Evolutionary conservation across 345 rosid genomes (phyloP).

Genomic region (Cardamine resedifolia): DNA sequence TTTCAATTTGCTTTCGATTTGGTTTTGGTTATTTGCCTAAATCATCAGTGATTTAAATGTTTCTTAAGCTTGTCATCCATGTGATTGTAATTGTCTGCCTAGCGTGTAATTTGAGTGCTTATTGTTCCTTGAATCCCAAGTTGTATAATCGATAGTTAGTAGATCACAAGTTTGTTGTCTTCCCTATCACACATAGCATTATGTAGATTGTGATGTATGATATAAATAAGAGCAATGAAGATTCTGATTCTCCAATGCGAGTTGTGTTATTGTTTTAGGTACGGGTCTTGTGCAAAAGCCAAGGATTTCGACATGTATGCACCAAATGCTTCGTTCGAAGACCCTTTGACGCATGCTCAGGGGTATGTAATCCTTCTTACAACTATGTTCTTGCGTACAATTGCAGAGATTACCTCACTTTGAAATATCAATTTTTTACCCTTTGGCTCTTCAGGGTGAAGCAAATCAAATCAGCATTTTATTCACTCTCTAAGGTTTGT

Average conservation of each 20-base stretch:
- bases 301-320: conserved; percentile 79
- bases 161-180: background rate
- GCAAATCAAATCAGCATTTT: conserved; percentile 94
- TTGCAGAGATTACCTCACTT: background rate
- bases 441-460: conserved; percentile 57
- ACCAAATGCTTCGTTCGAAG: conserved; percentile 81
- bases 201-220: too few species aligned
- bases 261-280: conserved; percentile 46
- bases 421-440: background rate
- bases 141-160: background rate
- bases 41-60: background rate
- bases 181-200: background rate
- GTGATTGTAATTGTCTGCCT: background rate
- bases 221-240: background rate
- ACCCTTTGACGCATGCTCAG: conserved; percentile 84
- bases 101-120: background rate
- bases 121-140: conserved; percentile 2
- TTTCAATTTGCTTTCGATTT: background rate
- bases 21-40: background rate
- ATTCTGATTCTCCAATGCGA: conserved; percentile 1
- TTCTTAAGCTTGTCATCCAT: background rate
- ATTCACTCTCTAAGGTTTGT: conserved; percentile 79
- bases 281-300: conserved; percentile 63
- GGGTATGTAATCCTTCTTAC: conserved; percentile 50
- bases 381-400: background rate